Conservation (phyloP, 2,329 filamentous ascomycete genomes). For the Ustulina deusta region DNA sequence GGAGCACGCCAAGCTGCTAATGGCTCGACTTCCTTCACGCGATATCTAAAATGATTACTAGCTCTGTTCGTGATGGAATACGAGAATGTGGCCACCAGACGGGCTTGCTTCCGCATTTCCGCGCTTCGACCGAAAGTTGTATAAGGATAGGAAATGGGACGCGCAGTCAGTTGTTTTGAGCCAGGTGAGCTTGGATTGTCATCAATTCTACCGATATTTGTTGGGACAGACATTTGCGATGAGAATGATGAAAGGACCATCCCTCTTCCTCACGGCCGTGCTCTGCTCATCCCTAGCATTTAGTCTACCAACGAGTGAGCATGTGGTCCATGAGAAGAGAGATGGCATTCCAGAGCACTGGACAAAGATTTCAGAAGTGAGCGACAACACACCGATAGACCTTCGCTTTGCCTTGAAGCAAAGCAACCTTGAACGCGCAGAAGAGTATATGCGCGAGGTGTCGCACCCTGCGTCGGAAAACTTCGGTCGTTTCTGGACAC, state of each 20-base stretch:
- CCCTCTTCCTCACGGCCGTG: constrained; percentile 3
- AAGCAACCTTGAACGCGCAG: constrained; percentile 23
- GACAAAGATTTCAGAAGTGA: constrained; percentile 11
- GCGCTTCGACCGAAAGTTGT: background rate
- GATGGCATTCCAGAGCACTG: constrained; percentile 15
- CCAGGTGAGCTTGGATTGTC: background rate
- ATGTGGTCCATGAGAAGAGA: constrained; percentile 31
- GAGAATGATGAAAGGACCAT: constrained; percentile 4
- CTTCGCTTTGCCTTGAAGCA: constrained; percentile 32
- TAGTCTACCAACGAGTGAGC: constrained; percentile 11
- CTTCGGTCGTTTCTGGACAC: constrained; percentile 29
- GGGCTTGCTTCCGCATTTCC: constrained; percentile 5
- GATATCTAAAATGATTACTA: background rate
- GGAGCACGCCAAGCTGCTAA: background rate
- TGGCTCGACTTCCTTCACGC: no score
- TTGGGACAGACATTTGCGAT: background rate
- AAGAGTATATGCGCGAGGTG: constrained; percentile 27
- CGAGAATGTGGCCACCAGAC: background rate
- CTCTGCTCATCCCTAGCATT: constrained; percentile 17
- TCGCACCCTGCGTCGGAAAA: constrained; percentile 27
- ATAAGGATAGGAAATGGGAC: background rate
- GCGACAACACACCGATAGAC: constrained; percentile 8
- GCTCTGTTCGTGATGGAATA: constrained; percentile 4
- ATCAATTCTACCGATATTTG: background rate
- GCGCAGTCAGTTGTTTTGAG: background rate